phyloP scores from a whole-genome alignment of 441 rosid species.

The Metrosideros polymorpha region DNA sequence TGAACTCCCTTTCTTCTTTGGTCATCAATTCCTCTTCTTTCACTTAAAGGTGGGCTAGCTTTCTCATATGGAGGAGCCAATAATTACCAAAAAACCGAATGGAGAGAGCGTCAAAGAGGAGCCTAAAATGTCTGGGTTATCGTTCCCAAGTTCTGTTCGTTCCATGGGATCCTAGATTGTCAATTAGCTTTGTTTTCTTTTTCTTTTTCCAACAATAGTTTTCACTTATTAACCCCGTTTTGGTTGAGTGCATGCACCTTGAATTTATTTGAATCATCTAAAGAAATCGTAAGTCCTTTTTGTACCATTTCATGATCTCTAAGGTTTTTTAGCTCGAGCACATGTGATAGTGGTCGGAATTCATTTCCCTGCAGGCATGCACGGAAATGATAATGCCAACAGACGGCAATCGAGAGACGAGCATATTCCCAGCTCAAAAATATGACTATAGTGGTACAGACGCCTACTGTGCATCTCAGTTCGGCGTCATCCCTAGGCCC shows the following conservation, averaged over 20 bases:
- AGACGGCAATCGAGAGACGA: constrained; percentile 21
- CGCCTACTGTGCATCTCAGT: background rate
- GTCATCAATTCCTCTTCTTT: background rate
- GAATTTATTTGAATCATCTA: background rate
- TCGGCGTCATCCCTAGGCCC: constrained; percentile 27
- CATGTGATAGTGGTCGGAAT: background rate
- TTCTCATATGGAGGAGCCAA: background rate
- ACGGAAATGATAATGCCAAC: constrained; percentile 56
- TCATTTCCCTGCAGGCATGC: constrained; percentile 19
- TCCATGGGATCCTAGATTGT: background rate
- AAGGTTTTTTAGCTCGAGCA: background rate
- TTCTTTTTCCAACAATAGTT: background rate
- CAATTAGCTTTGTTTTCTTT: background rate
- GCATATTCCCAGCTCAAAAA: constrained; percentile 29
- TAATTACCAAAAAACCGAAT: background rate
- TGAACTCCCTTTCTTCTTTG: background rate
- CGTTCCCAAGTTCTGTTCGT: background rate
- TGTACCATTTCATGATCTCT: background rate
- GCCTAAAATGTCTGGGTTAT: background rate
- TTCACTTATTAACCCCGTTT: background rate
- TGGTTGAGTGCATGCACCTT: background rate
- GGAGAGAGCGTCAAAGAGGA: background rate
- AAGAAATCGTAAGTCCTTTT: background rate
- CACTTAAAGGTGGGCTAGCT: background rate
- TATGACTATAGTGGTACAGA: constrained; percentile 16